A percentile compares a stretch with the other conserved stretches of the same genome.
Evolutionary conservation across 305 asterid genomes (phyloP).

Genomic region (Nicotiana rustica): DNA sequence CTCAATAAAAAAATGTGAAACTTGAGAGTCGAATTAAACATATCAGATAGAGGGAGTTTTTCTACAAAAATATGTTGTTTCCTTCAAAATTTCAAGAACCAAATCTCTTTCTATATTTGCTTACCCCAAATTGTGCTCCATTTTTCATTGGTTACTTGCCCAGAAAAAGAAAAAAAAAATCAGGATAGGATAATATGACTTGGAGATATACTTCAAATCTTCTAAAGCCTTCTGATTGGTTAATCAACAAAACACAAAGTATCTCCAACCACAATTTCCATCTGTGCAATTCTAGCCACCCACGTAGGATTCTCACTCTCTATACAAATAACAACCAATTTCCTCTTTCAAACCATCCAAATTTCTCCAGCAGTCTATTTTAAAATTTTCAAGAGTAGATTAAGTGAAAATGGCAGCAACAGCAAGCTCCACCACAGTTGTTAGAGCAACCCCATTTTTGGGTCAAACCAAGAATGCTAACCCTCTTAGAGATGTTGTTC

Average conservation of each 20-base stretch:
- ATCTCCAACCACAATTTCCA: slow-evolving; percentile 61
- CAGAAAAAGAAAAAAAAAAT: slow-evolving; percentile 33
- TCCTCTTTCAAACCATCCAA: slow-evolving; percentile 2
- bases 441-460: slow-evolving; percentile 81
- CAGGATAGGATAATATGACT: slow-evolving; percentile 64
- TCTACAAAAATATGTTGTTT: too few relatives aligned
- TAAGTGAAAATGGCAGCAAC: slow-evolving; percentile 56
- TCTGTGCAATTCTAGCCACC: slow-evolving; percentile 53
- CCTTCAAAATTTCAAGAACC: too few relatives aligned
- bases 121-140: not conserved
- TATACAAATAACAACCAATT: slow-evolving; percentile 36
- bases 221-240: slow-evolving; percentile 57
- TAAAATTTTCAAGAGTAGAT: not conserved
- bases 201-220: slow-evolving; percentile 54
- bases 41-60: too few relatives aligned
- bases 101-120: too few relatives aligned
- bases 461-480: slow-evolving; percentile 69
- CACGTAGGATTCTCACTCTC: slow-evolving; percentile 40
- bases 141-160: not conserved
- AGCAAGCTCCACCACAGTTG: slow-evolving; percentile 66
- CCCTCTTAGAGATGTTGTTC: slow-evolving; percentile 69
- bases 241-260: slow-evolving; percentile 11
- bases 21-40: too few relatives aligned
- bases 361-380: slow-evolving; percentile 18
- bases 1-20: too few relatives aligned